Percentiles rank a stretch among this genome's conserved stretches.
phyloP scores from a whole-genome alignment of 148 eudicot genomes.

The Spergularia bocconei region DNA sequence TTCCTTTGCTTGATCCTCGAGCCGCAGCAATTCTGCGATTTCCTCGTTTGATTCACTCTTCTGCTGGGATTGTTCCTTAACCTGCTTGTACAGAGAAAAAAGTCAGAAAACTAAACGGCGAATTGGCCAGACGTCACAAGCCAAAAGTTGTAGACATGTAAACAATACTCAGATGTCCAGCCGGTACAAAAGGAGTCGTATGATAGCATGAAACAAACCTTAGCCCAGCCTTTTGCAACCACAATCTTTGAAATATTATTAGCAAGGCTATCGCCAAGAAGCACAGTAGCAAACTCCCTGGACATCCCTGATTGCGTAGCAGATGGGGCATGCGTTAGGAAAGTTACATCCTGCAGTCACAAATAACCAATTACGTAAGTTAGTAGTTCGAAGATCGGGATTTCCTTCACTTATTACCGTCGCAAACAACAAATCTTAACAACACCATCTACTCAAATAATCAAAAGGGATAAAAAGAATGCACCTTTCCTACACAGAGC shows the following conservation, averaged over 20 bases:
- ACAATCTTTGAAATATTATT: conserved; percentile 59
- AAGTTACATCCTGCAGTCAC: conserved; percentile 67
- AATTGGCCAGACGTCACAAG: not conserved
- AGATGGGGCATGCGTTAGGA: conserved; percentile 59
- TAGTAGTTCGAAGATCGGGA: not conserved
- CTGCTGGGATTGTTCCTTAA: conserved; percentile 67
- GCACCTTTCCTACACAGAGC: conserved; percentile 91
- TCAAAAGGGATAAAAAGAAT: not conserved
- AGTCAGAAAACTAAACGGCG: conserved; percentile 1
- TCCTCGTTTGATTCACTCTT: conserved; percentile 67
- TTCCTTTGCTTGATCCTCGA: conserved; percentile 83
- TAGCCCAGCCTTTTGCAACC: conserved; percentile 94
- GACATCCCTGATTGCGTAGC: conserved; percentile 48
- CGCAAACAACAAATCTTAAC: not conserved
- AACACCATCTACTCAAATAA: not conserved
- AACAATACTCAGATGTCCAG: not conserved
- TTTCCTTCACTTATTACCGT: not conserved
- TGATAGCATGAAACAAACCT: no score
- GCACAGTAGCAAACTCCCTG: conserved; percentile 79
- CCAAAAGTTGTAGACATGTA: not conserved
- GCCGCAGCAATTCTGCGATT: conserved; percentile 46
- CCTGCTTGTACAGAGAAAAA: conserved; percentile 39
- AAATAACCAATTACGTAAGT: not conserved
- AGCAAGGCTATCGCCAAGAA: conserved; percentile 41
- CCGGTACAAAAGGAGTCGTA: no score